phyloP scores from a whole-genome alignment of 345 rosid species.

The Balakata baccata region DNA sequence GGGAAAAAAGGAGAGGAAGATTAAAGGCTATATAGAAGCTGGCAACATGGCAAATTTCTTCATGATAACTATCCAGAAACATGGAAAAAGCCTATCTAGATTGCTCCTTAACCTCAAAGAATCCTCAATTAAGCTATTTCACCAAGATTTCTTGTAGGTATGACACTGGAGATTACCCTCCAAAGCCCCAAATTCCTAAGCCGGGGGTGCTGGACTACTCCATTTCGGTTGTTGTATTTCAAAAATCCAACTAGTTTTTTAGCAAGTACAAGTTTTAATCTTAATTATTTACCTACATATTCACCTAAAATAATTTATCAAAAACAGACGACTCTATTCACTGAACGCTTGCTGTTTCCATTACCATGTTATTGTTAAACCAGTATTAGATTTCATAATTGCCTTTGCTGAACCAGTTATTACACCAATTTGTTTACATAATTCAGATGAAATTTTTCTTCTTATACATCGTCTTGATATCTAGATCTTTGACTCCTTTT shows the following conservation, averaged over 20 bases:
- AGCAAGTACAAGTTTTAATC: neutral
- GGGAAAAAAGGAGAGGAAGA: neutral
- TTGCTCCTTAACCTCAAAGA: neutral
- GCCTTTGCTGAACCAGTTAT: neutral
- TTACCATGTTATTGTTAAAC: neutral
- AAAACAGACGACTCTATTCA: too few relatives aligned
- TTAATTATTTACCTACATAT: neutral
- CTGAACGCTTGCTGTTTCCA: neutral
- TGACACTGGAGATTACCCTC: neutral
- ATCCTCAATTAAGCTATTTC: neutral
- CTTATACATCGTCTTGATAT: neutral
- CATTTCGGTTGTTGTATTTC: neutral
- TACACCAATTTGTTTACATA: neutral
- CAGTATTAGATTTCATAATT: neutral
- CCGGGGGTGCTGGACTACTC: neutral
- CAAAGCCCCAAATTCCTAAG: neutral
- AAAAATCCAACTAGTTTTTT: neutral
- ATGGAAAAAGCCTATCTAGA: neutral
- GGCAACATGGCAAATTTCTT: neutral
- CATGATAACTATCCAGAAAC: neutral
- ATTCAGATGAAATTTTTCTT: neutral
- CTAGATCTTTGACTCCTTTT: neutral
- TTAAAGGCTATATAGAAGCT: neutral
- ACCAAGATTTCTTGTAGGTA: neutral
- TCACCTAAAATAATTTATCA: neutral